A percentile compares a stretch with the other conserved stretches of the same genome.
phyloP scores from a whole-genome alignment of 768 basidiomycete species.

The Xerocomellus dryophilus region DNA sequence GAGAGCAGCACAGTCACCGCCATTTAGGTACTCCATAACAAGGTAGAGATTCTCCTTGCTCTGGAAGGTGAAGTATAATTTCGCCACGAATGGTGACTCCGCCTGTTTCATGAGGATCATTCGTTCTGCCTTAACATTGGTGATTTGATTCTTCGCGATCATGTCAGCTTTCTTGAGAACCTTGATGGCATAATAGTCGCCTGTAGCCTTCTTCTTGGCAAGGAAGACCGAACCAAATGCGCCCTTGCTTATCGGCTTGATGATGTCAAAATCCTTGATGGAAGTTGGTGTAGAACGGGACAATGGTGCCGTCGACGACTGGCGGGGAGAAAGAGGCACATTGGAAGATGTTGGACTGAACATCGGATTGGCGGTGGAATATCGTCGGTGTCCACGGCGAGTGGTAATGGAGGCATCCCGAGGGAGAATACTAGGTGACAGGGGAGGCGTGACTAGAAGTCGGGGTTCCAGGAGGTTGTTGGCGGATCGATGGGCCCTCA shows the following conservation, averaged over 20 bases:
- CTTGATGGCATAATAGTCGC: slow-evolving; percentile 99
- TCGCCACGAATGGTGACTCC: slow-evolving; percentile 96
- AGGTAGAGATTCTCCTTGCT: slow-evolving; percentile 98
- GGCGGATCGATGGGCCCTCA: slow-evolving; percentile 64
- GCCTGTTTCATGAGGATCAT: slow-evolving; percentile 99
- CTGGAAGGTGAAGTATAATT: slow-evolving; percentile 98
- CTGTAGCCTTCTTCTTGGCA: slow-evolving; percentile 96
- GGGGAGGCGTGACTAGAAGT: slow-evolving; percentile 68
- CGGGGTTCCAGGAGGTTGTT: slow-evolving; percentile 65
- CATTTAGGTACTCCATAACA: slow-evolving; percentile 99
- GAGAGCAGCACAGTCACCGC: slow-evolving; percentile 95
- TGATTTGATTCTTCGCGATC: slow-evolving; percentile 99
- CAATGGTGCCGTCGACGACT: slow-evolving; percentile 72
- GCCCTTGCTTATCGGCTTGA: slow-evolving; percentile 98
- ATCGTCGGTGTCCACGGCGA: slow-evolving; percentile 63
- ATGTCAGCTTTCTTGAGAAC: slow-evolving; percentile 99
- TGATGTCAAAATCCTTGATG: slow-evolving; percentile 98
- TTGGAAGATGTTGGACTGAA: slow-evolving; percentile 50
- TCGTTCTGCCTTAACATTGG: slow-evolving; percentile 98
- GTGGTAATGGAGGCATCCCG: slow-evolving; percentile 43
- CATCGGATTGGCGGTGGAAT: slow-evolving; percentile 66
- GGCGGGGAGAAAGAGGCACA: slow-evolving; percentile 80
- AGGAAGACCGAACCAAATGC: slow-evolving; percentile 98
- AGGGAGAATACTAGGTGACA: slow-evolving; percentile 59
- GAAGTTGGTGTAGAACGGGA: slow-evolving; percentile 82